A percentile compares a stretch with the other conserved stretches of the same genome.
phyloP scores from a whole-genome alignment of 2,329 filamentous ascomycete genomes.

The Penicillium polonicum region DNA sequence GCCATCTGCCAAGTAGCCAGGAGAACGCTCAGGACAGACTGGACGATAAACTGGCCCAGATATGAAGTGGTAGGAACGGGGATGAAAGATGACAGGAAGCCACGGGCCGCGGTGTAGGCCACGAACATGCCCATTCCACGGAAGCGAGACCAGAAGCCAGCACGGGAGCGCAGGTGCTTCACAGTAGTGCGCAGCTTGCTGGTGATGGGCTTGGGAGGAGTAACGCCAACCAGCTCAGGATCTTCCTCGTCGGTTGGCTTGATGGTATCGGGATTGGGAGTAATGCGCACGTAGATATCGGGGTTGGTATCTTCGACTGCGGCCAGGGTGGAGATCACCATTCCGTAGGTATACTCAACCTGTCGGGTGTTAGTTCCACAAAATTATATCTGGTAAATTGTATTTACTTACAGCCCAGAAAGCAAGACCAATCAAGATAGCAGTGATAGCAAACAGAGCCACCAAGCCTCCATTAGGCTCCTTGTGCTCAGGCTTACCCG shows the following conservation, averaged over 20 bases:
- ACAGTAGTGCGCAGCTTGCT: slow-evolving; percentile 59
- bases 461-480: slow-evolving; percentile 25
- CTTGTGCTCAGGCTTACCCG: slow-evolving; percentile 24
- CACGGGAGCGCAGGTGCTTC: slow-evolving; percentile 60
- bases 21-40: slow-evolving; percentile 59
- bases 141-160: slow-evolving; percentile 66
- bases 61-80: slow-evolving; percentile 31
- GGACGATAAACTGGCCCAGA: slow-evolving; percentile 50
- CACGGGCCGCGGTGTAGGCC: slow-evolving; percentile 47
- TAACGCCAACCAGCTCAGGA: slow-evolving; percentile 43
- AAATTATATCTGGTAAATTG: background rate
- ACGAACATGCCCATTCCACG: slow-evolving; percentile 62
- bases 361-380: slow-evolving; percentile 19
- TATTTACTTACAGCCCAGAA: slow-evolving; percentile 29
- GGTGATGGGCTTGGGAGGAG: slow-evolving; percentile 60
- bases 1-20: slow-evolving; percentile 68
- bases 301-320: slow-evolving; percentile 62
- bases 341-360: slow-evolving; percentile 59
- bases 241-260: slow-evolving; percentile 42
- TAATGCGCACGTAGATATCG: slow-evolving; percentile 53
- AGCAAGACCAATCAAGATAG: slow-evolving; percentile 23
- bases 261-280: slow-evolving; percentile 37
- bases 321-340: slow-evolving; percentile 61
- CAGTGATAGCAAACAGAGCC: slow-evolving; percentile 31
- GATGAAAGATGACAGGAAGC: slow-evolving; percentile 47